Percentiles rank a stretch among this genome's conserved stretches.
Evolutionary conservation across 108 stramenopile species (phyloP).

Genomic region (Nitzschia palea): DNA sequence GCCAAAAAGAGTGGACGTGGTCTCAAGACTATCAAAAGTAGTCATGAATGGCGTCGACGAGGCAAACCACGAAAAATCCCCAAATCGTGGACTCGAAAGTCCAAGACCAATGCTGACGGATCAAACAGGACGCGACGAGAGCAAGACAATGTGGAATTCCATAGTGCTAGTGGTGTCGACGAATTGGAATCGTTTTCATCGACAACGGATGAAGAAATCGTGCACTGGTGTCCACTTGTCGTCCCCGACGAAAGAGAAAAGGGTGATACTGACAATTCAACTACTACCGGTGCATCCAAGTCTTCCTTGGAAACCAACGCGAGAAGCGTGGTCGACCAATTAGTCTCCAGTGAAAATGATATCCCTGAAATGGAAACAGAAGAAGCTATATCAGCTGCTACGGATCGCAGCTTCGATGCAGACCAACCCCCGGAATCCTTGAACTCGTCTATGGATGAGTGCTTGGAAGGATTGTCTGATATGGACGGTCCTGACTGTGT

Average conservation of each 20-base stretch:
- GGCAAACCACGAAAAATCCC: background rate
- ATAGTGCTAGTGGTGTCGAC: too few species aligned
- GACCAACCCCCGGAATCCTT: background rate
- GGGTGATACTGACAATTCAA: too few species aligned
- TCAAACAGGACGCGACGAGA: too few species aligned
- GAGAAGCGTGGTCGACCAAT: background rate
- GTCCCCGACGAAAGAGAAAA: too few species aligned
- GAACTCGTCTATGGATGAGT: background rate
- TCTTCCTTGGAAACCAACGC: background rate
- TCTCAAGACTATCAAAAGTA: conserved; percentile 14
- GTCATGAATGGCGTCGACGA: conserved; percentile 16
- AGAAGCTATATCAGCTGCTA: background rate
- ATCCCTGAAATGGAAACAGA: background rate
- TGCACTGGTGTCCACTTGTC: too few species aligned
- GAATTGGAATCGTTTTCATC: too few species aligned
- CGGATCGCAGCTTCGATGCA: background rate
- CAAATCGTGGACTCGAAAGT: too few species aligned
- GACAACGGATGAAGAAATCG: too few species aligned
- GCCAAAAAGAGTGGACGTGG: conserved; percentile 11
- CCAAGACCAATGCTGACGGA: too few species aligned
- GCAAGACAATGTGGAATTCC: too few species aligned
- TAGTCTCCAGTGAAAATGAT: background rate
- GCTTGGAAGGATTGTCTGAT: background rate
- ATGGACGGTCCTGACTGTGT: background rate
- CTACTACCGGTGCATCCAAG: too few species aligned